Base-by-base conservation (phyloP, 306 rosid genomes). In the Dalbergia oliveri region DNA sequence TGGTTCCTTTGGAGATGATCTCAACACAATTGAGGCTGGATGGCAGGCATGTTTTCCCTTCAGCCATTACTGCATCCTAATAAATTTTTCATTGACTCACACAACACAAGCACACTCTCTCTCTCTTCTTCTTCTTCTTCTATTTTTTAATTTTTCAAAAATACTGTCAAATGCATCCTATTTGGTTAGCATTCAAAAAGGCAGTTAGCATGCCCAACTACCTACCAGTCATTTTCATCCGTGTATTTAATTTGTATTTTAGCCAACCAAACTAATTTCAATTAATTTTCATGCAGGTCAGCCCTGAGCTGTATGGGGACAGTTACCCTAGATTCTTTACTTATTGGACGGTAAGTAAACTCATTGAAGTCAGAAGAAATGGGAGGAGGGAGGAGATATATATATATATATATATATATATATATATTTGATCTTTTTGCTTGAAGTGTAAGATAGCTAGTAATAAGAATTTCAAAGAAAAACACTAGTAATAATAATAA, bases 1-100 rank as follows among this genome's bases (percentile, higher is more conserved):
- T 31, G 99, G 99, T 80, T 90, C 98, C 49, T 96, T 96, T 78
- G 98, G 99, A 8, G 87, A 96, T 23, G 99, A 96, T 43, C 97
- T 96, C 37, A 96, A 96, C 86, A 93, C 99, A 50, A 93, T 96
- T 84, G 99, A 96, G 88, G 98, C 98, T 82, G 99, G 99, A 73
- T 96, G 99, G 99, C 99, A 96, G 99, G 99, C 73, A 84, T 51
- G 72, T 72, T 56, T 75, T 26, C 50, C 16, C 50, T 75, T 72
- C 65, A 61, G 0, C 79, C 79, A 69, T 75, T 72, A 68, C 67
- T 79, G 9, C 83, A 85, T 41, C 69, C 56, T 77, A 53, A 69
- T 63, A 50, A 12, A 35, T 73, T 69, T 58, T 61, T 75, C 65
- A 43, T 44, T 54, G 35, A 60, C 31, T 26, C 31, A 26, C 31